Base-by-base conservation (phyloP, 257 asterid species). In the Penstemon eatonii region DNA sequence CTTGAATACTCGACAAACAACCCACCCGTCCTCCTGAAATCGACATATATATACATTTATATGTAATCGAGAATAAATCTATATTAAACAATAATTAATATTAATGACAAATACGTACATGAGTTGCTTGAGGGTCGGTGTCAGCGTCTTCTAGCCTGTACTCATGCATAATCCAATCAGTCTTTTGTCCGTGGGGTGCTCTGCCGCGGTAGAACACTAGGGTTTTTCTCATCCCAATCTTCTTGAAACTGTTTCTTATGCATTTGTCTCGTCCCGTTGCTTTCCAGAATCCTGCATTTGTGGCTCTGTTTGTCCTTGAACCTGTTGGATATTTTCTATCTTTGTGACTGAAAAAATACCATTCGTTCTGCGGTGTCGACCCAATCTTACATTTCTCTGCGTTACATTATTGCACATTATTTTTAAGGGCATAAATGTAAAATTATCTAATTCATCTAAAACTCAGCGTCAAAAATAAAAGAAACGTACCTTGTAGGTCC, bases 311-410 rank as follows among this genome's bases (percentile, higher is more conserved):
- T 0, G 98, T 91, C 68, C 95, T 69, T 5, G 98, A 89, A 2
- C 98, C 98, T 0, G 98, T 91, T 0, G 98, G 98, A n/a, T 91
- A 91, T 59, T 91, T 91, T 42, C 94, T 83, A 58, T 91, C 96
- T 82, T 91, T 91, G 89, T 89, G 98, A 81, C 98, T 91, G 88
- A 91, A 89, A 63, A 91, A 85, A 75, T 91, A 91, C 97, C 97
- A 91, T 47, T 91, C 97, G 5, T 83, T 89, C 71, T 89, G 98
- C 0, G 98, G 95, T 4, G 92, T 87, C 2, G 98, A 91, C 5
- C 98, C 98, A 43, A 91, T 91, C 85, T 83, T 91, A 65, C 96
- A 91, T 66, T 80, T 85, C 70, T 88, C 95, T 85, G 74, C 13
- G 38, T 8, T 4, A 9, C 8, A 60, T 11, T 11, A 9, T 54